phyloP scores from a whole-genome alignment of 495 filamentous ascomycete species.

The Hypoxylon cercidicola region DNA sequence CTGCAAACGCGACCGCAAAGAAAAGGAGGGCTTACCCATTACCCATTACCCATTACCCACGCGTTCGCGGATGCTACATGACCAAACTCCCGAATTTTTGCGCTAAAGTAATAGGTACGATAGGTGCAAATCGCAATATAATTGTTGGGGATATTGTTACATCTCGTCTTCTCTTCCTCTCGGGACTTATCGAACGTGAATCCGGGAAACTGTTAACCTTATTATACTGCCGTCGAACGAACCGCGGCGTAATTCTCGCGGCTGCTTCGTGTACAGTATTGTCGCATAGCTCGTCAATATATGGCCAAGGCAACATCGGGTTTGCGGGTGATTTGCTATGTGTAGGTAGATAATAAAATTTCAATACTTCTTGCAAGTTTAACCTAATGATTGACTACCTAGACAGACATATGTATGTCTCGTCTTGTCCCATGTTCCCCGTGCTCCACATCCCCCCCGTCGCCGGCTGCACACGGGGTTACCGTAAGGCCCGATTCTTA shows the following conservation, averaged over 20 bases:
- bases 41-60: conserved; percentile 5
- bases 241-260: conserved; percentile 5
- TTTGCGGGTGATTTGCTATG: conserved; percentile 24
- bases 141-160: conserved; percentile 24
- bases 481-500: conserved; percentile 19
- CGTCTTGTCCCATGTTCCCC: conserved; percentile 1
- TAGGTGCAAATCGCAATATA: conserved; percentile 28
- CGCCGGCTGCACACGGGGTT: conserved; percentile 19
- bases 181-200: conserved; percentile 33
- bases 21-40: not conserved
- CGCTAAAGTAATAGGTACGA: conserved; percentile 16
- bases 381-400: no score
- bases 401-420: no score
- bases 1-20: conserved; percentile 9
- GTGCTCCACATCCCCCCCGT: conserved; percentile 6
- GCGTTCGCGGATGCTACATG: conserved; percentile 16
- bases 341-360: conserved; percentile 2
- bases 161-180: conserved; percentile 3
- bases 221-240: conserved; percentile 17
- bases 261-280: conserved; percentile 19
- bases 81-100: conserved; percentile 16
- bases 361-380: not conserved
- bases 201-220: conserved; percentile 27
- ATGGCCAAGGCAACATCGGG: conserved; percentile 23
- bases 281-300: conserved; percentile 9